Conservation (phyloP, 257 asterid species). For the Hygrophila difformis region DNA sequence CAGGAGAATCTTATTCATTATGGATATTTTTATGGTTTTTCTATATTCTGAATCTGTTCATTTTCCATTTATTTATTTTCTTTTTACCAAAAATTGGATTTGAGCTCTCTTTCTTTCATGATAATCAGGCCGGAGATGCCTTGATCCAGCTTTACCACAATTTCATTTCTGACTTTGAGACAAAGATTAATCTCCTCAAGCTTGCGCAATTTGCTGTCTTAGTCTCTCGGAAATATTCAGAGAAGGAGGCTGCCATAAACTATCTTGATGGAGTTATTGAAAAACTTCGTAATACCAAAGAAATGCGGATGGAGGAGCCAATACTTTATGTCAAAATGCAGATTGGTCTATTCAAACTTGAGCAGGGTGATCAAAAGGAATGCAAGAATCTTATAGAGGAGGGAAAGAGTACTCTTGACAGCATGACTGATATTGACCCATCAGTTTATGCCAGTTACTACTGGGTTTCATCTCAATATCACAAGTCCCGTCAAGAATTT, state of each 20-base stretch:
- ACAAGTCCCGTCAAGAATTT: conserved; percentile 76
- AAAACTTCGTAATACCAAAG: conserved; percentile 77
- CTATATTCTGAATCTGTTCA: background rate
- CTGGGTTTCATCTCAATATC: conserved; percentile 90
- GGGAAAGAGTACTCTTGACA: conserved; percentile 86
- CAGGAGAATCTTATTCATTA: no score
- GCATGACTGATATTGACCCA: conserved; percentile 98
- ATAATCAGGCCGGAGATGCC: conserved; percentile 79
- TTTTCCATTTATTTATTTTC: no score
- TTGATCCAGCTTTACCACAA: conserved; percentile 85
- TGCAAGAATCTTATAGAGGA: conserved; percentile 82
- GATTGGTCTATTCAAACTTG: conserved; percentile 69
- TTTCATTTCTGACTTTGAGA: conserved; percentile 91
- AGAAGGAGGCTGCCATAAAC: conserved; percentile 72
- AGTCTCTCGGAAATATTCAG: conserved; percentile 72
- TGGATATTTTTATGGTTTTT: no score
- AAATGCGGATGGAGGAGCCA: conserved; percentile 78
- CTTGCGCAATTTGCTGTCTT: conserved; percentile 92
- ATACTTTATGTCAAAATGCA: conserved; percentile 86
- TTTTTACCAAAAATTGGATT: background rate
- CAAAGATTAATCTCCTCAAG: conserved; percentile 93
- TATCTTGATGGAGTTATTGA: conserved; percentile 91
- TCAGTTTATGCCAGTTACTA: conserved; percentile 87
- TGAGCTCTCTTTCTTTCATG: background rate
- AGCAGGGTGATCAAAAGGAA: conserved; percentile 79